A percentile compares a stretch with the other conserved stretches of the same genome.
These are phyloP conservation scores for Vitis cinerea DNA, from an alignment of 164 flowering plant species.

Conservation along the genomic window DNA sequence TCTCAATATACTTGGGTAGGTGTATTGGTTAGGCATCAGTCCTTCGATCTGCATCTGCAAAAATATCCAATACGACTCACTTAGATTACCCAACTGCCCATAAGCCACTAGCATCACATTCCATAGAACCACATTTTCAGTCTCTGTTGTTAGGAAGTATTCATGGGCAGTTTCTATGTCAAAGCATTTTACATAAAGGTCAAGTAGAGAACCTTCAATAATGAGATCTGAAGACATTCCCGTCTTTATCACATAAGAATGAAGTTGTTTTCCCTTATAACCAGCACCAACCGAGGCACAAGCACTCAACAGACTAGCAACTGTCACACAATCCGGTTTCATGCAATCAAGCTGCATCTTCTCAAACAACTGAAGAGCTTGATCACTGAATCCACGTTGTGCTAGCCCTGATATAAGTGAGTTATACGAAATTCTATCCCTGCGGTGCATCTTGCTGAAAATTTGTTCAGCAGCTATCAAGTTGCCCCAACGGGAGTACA, in stretches of 20 bases:
- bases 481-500: constrained; percentile 33
- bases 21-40: constrained; percentile 34
- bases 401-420: constrained; percentile 43
- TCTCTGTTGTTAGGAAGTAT: constrained; percentile 29
- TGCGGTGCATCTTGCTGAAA: constrained; percentile 22
- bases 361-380: constrained; percentile 30
- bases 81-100: constrained; percentile 33
- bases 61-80: constrained; percentile 24
- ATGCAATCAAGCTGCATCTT: constrained; percentile 36
- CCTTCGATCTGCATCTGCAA: constrained; percentile 34
- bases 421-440: constrained; percentile 38
- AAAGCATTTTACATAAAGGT: constrained; percentile 40
- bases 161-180: constrained; percentile 34
- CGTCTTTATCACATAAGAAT: constrained; percentile 27
- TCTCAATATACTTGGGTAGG: constrained; percentile 39
- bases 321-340: constrained; percentile 36
- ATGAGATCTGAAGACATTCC: constrained; percentile 35
- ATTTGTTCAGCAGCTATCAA: constrained; percentile 34
- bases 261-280: constrained; percentile 31
- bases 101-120: constrained; percentile 45
- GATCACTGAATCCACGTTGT: constrained; percentile 29
- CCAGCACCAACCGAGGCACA: constrained; percentile 28
- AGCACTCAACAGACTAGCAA: constrained; percentile 35
- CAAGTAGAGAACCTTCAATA: constrained; percentile 45
- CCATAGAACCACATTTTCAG: constrained; percentile 40